Conservation (phyloP, 192 early-diverging fungal genomes). For the Umbelopsis ramanniana region DNA sequence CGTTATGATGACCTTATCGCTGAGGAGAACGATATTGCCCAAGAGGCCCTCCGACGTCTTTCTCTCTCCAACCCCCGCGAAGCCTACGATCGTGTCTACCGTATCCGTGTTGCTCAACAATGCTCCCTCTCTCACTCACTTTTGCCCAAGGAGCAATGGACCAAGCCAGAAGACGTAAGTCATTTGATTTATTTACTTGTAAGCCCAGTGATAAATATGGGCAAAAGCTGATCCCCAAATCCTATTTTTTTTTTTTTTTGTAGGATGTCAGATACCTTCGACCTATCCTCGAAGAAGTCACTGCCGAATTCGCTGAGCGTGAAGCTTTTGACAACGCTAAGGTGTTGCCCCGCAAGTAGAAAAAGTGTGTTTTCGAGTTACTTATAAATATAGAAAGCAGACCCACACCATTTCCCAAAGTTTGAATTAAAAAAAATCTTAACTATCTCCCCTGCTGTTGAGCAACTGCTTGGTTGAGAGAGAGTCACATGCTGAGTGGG, state of each 20-base stretch:
- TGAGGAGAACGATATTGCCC: conserved; percentile 81
- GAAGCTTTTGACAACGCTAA: conserved; percentile 72
- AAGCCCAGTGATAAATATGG: no score
- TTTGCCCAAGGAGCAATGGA: conserved; percentile 73
- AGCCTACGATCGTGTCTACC: conserved; percentile 74
- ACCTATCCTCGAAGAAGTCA: conserved; percentile 80
- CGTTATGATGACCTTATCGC: conserved; percentile 89
- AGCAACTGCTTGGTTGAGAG: conserved; percentile 13
- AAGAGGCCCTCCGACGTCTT: conserved; percentile 84
- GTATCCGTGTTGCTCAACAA: conserved; percentile 80
- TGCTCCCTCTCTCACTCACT: conserved; percentile 71
- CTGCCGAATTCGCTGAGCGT: conserved; percentile 78
- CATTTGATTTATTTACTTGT: not conserved
- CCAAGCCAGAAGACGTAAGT: conserved; percentile 74
- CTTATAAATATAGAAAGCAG: conserved; percentile 8
- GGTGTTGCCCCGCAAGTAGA: conserved; percentile 26
- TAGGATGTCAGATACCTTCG: conserved; percentile 86
- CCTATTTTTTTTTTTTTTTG: not conserved
- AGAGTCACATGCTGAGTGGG: conserved; percentile 8
- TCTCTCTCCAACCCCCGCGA: conserved; percentile 57
- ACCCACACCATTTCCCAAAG: not conserved
- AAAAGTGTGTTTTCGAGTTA: not conserved
- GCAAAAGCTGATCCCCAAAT: not conserved
- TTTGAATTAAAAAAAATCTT: conserved; percentile 6
- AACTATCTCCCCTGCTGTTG: conserved; percentile 36